phyloP scores from a whole-genome alignment of 2,329 filamentous ascomycete genomes.

The Fusarium ambrosium region DNA sequence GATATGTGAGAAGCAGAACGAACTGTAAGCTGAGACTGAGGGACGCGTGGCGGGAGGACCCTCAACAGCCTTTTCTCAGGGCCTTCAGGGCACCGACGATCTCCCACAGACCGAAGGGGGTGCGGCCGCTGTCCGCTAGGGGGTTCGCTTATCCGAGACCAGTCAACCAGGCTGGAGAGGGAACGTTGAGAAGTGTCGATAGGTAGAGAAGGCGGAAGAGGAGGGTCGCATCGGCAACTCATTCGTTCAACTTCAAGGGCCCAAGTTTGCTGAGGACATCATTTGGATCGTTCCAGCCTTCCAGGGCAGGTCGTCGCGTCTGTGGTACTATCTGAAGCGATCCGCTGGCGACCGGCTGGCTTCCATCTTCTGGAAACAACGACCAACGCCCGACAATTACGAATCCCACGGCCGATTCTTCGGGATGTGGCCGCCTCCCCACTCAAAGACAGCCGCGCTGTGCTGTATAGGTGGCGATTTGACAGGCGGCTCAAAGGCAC shows the following conservation, averaged over 20 bases:
- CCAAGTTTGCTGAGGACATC: neutral
- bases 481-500: slow-evolving; percentile 23
- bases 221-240: slow-evolving; percentile 27
- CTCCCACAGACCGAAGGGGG: slow-evolving; percentile 25
- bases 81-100: slow-evolving; percentile 11
- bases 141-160: slow-evolving; percentile 20
- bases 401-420: slow-evolving; percentile 20
- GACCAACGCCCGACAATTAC: slow-evolving; percentile 26
- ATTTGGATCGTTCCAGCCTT: slow-evolving; percentile 10
- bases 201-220: slow-evolving; percentile 32
- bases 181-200: slow-evolving; percentile 26
- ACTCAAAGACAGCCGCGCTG: slow-evolving; percentile 20
- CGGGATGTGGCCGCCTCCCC: slow-evolving; percentile 15
- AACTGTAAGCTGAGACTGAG: slow-evolving; percentile 27
- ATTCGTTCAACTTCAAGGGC: slow-evolving; percentile 33
- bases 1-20: slow-evolving; percentile 8
- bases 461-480: slow-evolving; percentile 16
- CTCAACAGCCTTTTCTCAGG: slow-evolving; percentile 15
- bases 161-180: slow-evolving; percentile 4
- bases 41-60: slow-evolving; percentile 46
- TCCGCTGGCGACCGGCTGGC: slow-evolving; percentile 2
- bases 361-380: slow-evolving; percentile 6
- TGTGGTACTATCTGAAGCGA: neutral
- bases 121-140: slow-evolving; percentile 18
- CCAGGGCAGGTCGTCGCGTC: neutral